These are phyloP conservation scores for Bauhinia variegata DNA, from an alignment of 306 rosid species.

Conservation along the genomic window DNA sequence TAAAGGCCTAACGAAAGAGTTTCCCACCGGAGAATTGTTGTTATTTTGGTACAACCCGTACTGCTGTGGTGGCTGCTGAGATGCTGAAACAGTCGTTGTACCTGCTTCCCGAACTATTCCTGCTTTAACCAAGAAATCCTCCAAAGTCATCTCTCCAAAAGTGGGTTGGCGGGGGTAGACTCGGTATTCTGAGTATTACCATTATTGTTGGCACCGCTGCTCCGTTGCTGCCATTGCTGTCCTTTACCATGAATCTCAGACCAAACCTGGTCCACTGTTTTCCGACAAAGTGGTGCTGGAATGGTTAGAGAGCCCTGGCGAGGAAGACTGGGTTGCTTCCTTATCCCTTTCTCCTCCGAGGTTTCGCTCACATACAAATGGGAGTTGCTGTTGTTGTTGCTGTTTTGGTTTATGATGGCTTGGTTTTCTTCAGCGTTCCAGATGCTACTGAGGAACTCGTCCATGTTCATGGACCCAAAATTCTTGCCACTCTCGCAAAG, in stretches of 20 bases:
- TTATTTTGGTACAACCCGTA: conserved; percentile 48
- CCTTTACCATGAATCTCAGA: conserved; percentile 65
- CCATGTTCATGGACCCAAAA: conserved; percentile 97
- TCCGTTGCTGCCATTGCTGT: conserved; percentile 40
- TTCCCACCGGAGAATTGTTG: conserved; percentile 36
- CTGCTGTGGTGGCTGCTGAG: conserved; percentile 41
- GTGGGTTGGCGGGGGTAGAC: conserved; percentile 75
- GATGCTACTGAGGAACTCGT: conserved; percentile 82
- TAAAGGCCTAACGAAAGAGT: conserved; percentile 42
- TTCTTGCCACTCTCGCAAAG: conserved; percentile 77
- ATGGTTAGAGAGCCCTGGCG: conserved; percentile 77
- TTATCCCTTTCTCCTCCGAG: conserved; percentile 36
- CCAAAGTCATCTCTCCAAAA: conserved; percentile 91
- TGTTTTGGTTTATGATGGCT: conserved; percentile 26
- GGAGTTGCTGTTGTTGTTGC: neutral
- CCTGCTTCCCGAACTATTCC: conserved; percentile 73
- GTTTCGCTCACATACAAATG: conserved; percentile 21
- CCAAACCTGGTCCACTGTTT: conserved; percentile 97
- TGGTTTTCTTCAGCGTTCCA: conserved; percentile 93
- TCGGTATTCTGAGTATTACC: conserved; percentile 49
- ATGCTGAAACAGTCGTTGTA: conserved; percentile 12
- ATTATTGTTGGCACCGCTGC: neutral
- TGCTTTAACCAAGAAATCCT: conserved; percentile 87
- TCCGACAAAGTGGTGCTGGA: conserved; percentile 73
- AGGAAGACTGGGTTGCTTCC: conserved; percentile 61